Evolutionary conservation across 352 stramenopile genomes (phyloP).

Genomic region (Aphanomyces invadans): DNA sequence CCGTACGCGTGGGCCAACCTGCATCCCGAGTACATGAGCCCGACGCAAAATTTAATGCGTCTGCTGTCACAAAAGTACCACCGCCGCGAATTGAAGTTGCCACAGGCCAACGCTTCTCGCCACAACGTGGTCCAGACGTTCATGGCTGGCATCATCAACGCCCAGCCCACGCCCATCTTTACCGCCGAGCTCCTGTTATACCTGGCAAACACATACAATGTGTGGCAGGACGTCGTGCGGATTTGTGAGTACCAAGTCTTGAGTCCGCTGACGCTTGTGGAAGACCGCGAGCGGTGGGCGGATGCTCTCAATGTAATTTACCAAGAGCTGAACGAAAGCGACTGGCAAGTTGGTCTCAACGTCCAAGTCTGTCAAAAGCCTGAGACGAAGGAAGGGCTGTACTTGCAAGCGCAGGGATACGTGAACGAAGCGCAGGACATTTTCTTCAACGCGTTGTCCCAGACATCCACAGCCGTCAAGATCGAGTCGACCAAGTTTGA

Average conservation of each 20-base stretch:
- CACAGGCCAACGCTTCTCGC: constrained; percentile 41
- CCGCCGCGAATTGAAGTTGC: constrained; percentile 75
- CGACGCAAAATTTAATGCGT: constrained; percentile 58
- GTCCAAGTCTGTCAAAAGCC: constrained; percentile 65
- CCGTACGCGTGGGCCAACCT: constrained; percentile 24
- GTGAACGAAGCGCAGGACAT: constrained; percentile 83
- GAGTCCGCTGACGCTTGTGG: constrained; percentile 51
- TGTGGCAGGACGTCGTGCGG: constrained; percentile 59
- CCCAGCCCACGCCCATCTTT: constrained; percentile 54
- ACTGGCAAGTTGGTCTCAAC: constrained; percentile 69
- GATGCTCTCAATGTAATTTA: constrained; percentile 79
- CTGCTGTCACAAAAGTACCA: constrained; percentile 84
- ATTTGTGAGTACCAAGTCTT: constrained; percentile 82
- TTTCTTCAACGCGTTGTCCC: constrained; percentile 76
- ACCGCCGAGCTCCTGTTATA: constrained; percentile 80
- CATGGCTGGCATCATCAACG: constrained; percentile 61
- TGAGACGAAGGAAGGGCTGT: constrained; percentile 64
- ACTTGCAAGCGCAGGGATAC: constrained; percentile 71
- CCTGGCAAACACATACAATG: constrained; percentile 73
- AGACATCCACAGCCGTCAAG: constrained; percentile 59
- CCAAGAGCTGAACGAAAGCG: constrained; percentile 79
- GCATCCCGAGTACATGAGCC: constrained; percentile 46
- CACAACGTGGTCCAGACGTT: constrained; percentile 83
- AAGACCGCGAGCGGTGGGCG: constrained; percentile 77
- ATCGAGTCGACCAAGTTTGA: constrained; percentile 83